Base-by-base conservation (phyloP, 345 rosid species). In the Populus nigra region DNA sequence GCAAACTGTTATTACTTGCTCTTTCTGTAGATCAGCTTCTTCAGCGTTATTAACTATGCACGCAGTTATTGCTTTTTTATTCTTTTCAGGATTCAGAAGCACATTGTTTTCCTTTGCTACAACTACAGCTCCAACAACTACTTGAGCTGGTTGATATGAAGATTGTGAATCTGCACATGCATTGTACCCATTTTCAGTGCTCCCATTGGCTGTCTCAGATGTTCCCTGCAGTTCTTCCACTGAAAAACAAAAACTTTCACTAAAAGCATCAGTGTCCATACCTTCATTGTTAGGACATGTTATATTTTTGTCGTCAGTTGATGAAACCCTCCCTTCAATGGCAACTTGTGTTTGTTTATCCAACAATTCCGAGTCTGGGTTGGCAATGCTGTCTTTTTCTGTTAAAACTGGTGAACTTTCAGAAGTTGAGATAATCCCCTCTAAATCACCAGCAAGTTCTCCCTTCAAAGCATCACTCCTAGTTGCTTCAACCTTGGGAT, bases 221-320 rank as follows among this genome's bases (percentile, higher is more conserved):
- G 83, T 74, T 65, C 62, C 85, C 81, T 79, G 82, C 73, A 68
- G 77, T 78, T 88, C 88, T 81, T 86, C 90, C 74, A 77, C 74
- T 76, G 83, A 76, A 86, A 79, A 71, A 79, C 78, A 80, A 78
- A 83, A 86, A 81, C 76, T 82, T 67, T 80, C 83, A 88, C 82
- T 74, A 79, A 78, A 83, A 82, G 78, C 78, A 81, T 86, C 89
- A 79, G 86, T 79, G 74, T 88, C 88, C 92, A 86, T 90, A 82
- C 88, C 91, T 82, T 88, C 88, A 63, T 74, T 49, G 41, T 79
- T 75, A 61, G 85, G 80, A 79, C 75, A 71, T 8, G 79, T 47
- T 71, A 78, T 68, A n/a, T 81, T 85, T 65, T 79, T 82, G 10
- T 53, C 73, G 39, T 62, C 81, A 59, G 71, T 45, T 53, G 74